A percentile compares a stretch with the other conserved stretches of the same genome.
Evolutionary conservation across 306 rosid species (phyloP).

Genomic region (Astragalus glycyphyllos): DNA sequence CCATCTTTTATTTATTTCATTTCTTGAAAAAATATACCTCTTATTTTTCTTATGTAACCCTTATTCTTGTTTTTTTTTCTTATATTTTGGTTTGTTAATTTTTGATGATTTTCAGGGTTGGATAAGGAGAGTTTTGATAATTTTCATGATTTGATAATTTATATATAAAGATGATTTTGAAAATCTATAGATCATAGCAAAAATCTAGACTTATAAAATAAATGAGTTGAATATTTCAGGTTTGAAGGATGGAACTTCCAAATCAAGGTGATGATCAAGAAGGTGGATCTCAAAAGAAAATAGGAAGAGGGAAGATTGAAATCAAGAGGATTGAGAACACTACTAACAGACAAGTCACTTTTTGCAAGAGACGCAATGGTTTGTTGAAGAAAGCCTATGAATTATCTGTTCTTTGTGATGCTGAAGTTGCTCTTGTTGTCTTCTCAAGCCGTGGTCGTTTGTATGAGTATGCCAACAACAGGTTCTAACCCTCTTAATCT

Average conservation of each 20-base stretch:
- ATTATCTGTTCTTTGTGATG: slow-evolving; percentile 86
- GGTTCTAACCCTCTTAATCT: slow-evolving; percentile 51
- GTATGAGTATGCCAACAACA: slow-evolving; percentile 91
- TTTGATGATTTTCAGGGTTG: not conserved
- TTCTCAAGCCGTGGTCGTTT: slow-evolving; percentile 92
- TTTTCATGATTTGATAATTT: no score
- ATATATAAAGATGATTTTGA: no score
- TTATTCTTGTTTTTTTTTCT: not conserved
- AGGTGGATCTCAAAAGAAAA: slow-evolving; percentile 73
- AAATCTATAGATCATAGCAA: no score
- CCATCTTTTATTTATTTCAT: no score
- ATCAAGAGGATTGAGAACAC: slow-evolving; percentile 92
- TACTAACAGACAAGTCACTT: slow-evolving; percentile 86
- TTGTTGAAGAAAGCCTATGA: slow-evolving; percentile 92
- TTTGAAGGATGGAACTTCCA: slow-evolving; percentile 62
- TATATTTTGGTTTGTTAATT: not conserved
- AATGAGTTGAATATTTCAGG: slow-evolving; percentile 1
- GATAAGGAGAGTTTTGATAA: not conserved
- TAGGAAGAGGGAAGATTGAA: slow-evolving; percentile 92
- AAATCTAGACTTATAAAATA: no score
- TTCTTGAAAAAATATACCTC: no score
- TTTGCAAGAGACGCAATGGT: slow-evolving; percentile 88
- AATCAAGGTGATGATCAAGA: slow-evolving; percentile 50
- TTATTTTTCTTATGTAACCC: not conserved
- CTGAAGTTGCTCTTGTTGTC: slow-evolving; percentile 93